These are phyloP conservation scores for Fusarium clavum DNA, from an alignment of 2,329 filamentous ascomycete species.

Conservation along the genomic window DNA sequence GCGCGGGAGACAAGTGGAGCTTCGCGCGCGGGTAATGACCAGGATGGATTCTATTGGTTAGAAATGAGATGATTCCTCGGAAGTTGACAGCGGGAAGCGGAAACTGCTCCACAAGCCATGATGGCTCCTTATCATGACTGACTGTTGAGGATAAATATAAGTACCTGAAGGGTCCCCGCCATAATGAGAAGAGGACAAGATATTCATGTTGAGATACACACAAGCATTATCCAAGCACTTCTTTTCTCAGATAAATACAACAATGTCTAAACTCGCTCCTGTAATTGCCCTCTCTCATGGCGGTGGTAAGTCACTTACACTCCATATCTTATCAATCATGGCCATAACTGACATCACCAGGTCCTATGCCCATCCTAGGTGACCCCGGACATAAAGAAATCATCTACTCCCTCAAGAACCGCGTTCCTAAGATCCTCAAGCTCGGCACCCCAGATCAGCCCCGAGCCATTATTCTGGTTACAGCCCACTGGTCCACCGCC, in stretches of 20 bases:
- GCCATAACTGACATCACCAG: conserved; percentile 41
- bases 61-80: conserved; percentile 14
- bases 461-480: conserved; percentile 66
- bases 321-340: neutral
- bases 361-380: conserved; percentile 68
- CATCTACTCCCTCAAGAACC: conserved; percentile 62
- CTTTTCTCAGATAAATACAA: conserved; percentile 19
- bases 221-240: neutral
- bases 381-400: conserved; percentile 65
- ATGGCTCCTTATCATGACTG: conserved; percentile 26
- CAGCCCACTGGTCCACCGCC: conserved; percentile 67
- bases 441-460: conserved; percentile 63
- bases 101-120: conserved; percentile 37
- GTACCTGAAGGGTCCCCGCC: conserved; percentile 16
- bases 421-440: conserved; percentile 66
- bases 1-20: conserved; percentile 20
- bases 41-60: conserved; percentile 22
- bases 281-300: conserved; percentile 64
- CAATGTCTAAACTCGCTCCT: conserved; percentile 56
- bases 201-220: conserved; percentile 31
- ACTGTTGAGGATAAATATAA: conserved; percentile 31
- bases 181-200: neutral
- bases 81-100: conserved; percentile 25
- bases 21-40: conserved; percentile 49
- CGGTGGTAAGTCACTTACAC: conserved; percentile 52